phyloP scores from a whole-genome alignment of 2,329 filamentous ascomycete genomes.

The Sclerotinia borealis region DNA sequence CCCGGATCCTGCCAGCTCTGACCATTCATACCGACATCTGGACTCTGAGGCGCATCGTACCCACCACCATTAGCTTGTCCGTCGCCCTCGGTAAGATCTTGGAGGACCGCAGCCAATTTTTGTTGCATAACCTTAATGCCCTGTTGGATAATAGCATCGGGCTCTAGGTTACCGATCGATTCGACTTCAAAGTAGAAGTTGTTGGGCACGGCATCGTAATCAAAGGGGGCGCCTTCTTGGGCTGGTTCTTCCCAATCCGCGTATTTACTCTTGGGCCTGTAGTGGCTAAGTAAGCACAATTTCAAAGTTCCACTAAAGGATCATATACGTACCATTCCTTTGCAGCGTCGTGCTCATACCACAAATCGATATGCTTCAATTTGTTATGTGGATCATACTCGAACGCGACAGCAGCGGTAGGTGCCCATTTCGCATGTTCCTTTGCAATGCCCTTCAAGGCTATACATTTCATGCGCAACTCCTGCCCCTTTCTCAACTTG shows the following conservation, averaged over 20 bases:
- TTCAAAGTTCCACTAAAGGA: conserved; percentile 6
- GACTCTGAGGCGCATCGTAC: conserved; percentile 56
- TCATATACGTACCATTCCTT: conserved; percentile 68
- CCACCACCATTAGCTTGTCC: conserved; percentile 44
- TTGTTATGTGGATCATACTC: conserved; percentile 99
- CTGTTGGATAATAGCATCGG: conserved; percentile 81
- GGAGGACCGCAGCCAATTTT: conserved; percentile 78
- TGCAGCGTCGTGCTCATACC: conserved; percentile 81
- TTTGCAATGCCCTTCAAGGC: conserved; percentile 99
- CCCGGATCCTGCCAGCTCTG: conserved; percentile 55
- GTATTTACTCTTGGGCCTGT: conserved; percentile 75
- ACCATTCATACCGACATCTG: conserved; percentile 50
- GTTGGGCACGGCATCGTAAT: conserved; percentile 79
- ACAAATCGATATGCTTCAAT: conserved; percentile 83
- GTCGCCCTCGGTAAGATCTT: conserved; percentile 53
- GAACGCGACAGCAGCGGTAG: conserved; percentile 86
- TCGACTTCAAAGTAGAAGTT: conserved; percentile 95
- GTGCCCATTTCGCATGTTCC: conserved; percentile 97
- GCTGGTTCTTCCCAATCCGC: conserved; percentile 72
- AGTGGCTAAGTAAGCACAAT: conserved; percentile 14
- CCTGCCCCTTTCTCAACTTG: conserved; percentile 84
- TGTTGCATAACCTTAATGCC: conserved; percentile 84
- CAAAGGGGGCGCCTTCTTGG: conserved; percentile 78
- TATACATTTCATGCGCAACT: conserved; percentile 83
- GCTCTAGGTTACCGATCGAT: conserved; percentile 78